phyloP scores from a whole-genome alignment of 179 eudicot species.

The Beta macrorhiza region DNA sequence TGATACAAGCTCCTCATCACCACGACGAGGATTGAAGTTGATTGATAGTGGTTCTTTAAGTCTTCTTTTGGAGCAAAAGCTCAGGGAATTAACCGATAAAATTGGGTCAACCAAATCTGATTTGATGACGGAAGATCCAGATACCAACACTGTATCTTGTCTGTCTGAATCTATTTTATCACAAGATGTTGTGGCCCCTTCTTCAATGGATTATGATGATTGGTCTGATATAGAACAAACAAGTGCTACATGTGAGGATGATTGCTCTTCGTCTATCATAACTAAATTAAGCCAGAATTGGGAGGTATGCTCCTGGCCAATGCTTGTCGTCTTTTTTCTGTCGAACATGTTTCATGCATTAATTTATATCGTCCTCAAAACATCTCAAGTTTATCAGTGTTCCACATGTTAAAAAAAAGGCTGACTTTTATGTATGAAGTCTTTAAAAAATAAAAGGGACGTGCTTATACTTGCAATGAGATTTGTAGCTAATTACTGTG shows the following conservation, averaged over 20 bases:
- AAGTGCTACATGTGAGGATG: conserved; percentile 35
- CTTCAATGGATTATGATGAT: conserved; percentile 27
- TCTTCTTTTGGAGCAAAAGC: conserved; percentile 83
- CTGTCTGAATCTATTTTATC: conserved; percentile 36
- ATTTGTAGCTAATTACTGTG: too few species aligned
- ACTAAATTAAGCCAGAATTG: conserved; percentile 41
- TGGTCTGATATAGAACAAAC: conserved; percentile 38
- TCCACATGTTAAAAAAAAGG: background rate
- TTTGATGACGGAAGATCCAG: conserved; percentile 29
- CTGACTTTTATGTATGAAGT: background rate
- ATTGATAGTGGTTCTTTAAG: conserved; percentile 72
- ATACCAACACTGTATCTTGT: conserved; percentile 35
- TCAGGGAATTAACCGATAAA: conserved; percentile 73
- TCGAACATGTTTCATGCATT: background rate
- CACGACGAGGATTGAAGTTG: conserved; percentile 46
- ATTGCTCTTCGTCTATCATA: conserved; percentile 34
- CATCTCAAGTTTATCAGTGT: conserved; percentile 8
- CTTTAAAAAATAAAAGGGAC: background rate
- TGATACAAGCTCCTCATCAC: conserved; percentile 33
- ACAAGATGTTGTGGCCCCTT: conserved; percentile 25
- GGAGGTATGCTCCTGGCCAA: conserved; percentile 47
- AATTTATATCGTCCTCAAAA: background rate
- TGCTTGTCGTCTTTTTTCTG: conserved; percentile 1
- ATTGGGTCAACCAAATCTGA: conserved; percentile 51
- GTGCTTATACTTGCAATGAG: background rate